Conservation (phyloP, 345 rosid genomes). For the Gossypium thurberi region DNA sequence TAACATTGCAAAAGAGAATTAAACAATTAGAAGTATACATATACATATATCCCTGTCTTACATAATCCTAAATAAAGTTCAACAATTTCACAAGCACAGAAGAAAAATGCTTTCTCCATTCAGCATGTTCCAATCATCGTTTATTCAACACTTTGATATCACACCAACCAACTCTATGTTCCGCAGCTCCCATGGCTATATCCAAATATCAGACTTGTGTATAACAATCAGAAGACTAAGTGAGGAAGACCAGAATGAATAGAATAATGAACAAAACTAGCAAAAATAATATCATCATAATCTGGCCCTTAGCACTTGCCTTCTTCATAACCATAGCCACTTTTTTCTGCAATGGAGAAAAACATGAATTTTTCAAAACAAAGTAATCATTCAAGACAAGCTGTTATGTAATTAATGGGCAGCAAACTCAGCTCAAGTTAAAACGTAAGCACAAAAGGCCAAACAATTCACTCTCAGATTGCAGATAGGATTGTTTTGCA, state of each 20-base stretch:
- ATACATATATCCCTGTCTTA: background rate
- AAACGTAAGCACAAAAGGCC: background rate
- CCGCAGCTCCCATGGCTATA: background rate
- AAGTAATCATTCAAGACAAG: background rate
- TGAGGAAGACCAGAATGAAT: slow-evolving; percentile 83
- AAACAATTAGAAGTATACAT: background rate
- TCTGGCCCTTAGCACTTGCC: slow-evolving; percentile 61
- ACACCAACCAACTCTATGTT: background rate
- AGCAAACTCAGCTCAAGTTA: background rate
- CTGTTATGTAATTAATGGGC: background rate
- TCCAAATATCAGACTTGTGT: background rate
- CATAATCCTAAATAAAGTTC: background rate
- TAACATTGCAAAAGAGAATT: background rate
- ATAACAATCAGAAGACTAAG: slow-evolving; percentile 23
- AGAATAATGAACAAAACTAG: slow-evolving; percentile 72
- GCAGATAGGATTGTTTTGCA: background rate
- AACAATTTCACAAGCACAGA: background rate
- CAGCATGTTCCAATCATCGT: background rate
- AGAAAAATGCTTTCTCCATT: background rate
- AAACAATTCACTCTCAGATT: background rate
- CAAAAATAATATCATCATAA: slow-evolving; percentile 57
- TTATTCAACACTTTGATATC: background rate
- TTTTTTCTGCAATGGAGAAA: slow-evolving; percentile 59
- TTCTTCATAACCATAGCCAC: slow-evolving; percentile 97
- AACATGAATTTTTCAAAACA: background rate